Percentiles rank a stretch among this genome's conserved stretches.
phyloP scores from a whole-genome alignment of 2,329 filamentous ascomycete genomes.

The Aspergillus uvarum region DNA sequence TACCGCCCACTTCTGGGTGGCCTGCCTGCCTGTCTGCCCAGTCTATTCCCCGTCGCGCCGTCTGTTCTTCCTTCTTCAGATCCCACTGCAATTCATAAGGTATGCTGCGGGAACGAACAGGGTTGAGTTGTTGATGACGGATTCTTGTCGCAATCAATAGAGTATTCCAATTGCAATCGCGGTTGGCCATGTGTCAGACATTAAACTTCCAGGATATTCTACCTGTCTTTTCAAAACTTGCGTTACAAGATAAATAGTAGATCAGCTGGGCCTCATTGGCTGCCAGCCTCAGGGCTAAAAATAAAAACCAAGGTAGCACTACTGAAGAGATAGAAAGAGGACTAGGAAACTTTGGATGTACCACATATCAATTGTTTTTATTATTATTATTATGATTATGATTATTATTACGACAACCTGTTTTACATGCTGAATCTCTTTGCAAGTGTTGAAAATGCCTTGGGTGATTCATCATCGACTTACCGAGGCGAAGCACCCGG shows the following conservation, averaged over 20 bases:
- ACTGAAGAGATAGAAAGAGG: not conserved
- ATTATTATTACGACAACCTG: not conserved
- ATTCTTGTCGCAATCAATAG: not conserved
- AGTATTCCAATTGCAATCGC: conserved; percentile 11
- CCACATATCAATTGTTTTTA: not conserved
- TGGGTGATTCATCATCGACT: not conserved
- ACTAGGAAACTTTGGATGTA: not conserved
- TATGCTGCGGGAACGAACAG: not conserved
- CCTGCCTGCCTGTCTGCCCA: not conserved
- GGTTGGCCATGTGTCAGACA: conserved; percentile 2
- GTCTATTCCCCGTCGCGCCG: not conserved
- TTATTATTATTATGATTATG: not conserved
- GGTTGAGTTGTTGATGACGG: not conserved
- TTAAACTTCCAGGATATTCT: conserved; percentile 20
- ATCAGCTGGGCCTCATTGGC: conserved; percentile 23
- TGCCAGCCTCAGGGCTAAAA: conserved; percentile 16
- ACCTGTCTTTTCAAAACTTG: conserved; percentile 20
- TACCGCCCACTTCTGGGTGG: conserved; percentile 6
- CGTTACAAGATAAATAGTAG: conserved; percentile 24
- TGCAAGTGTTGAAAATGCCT: not conserved
- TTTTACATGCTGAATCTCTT: not conserved
- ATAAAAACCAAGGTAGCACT: conserved; percentile 17
- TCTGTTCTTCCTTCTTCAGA: conserved; percentile 2
- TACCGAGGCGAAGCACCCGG: not conserved
- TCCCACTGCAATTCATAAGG: not conserved